Conservation (phyloP, 106 monocot genomes). For the Dendrobium officinale region DNA sequence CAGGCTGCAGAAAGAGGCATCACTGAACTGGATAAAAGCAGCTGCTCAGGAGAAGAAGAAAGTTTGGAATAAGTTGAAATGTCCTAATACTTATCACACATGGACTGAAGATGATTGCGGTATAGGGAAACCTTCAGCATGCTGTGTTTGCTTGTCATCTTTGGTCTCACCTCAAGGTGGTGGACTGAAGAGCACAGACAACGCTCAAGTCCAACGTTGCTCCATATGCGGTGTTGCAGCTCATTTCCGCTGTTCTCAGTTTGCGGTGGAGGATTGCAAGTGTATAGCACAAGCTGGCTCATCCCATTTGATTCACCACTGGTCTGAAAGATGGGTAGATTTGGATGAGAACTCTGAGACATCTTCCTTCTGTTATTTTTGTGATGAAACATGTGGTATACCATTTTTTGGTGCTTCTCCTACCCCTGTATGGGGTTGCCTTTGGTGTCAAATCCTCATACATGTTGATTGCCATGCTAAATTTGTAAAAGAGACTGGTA, state of each 20-base stretch:
- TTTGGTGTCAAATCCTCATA: slow-evolving; percentile 74
- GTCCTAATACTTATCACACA: slow-evolving; percentile 53
- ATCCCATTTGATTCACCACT: slow-evolving; percentile 63
- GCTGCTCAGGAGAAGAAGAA: slow-evolving; percentile 77
- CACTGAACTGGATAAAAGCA: slow-evolving; percentile 70
- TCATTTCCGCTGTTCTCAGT: slow-evolving; percentile 52
- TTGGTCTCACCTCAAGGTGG: slow-evolving; percentile 35
- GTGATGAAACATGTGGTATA: slow-evolving; percentile 76
- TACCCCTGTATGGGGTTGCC: slow-evolving; percentile 72
- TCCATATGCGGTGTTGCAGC: slow-evolving; percentile 68
- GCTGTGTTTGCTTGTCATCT: slow-evolving; percentile 73
- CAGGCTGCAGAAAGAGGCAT: slow-evolving; percentile 57
- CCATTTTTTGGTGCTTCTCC: slow-evolving; percentile 70
- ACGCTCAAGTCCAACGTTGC: slow-evolving; percentile 36
- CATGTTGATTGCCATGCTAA: slow-evolving; percentile 81
- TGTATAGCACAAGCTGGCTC: slow-evolving; percentile 66
- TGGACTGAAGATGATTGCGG: slow-evolving; percentile 51
- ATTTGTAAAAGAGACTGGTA: slow-evolving; percentile 54
- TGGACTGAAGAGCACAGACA: slow-evolving; percentile 7
- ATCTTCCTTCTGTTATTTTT: slow-evolving; percentile 68
- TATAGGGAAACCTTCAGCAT: slow-evolving; percentile 40
- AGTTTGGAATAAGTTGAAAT: slow-evolving; percentile 50
- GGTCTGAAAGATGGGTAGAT: slow-evolving; percentile 84
- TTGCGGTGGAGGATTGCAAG: slow-evolving; percentile 71
- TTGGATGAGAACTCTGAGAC: slow-evolving; percentile 54